Percentiles rank a stretch among this genome's conserved stretches.
Evolutionary conservation across 2,329 filamentous ascomycete species (phyloP).

Genomic region (Exophiala sp.): DNA sequence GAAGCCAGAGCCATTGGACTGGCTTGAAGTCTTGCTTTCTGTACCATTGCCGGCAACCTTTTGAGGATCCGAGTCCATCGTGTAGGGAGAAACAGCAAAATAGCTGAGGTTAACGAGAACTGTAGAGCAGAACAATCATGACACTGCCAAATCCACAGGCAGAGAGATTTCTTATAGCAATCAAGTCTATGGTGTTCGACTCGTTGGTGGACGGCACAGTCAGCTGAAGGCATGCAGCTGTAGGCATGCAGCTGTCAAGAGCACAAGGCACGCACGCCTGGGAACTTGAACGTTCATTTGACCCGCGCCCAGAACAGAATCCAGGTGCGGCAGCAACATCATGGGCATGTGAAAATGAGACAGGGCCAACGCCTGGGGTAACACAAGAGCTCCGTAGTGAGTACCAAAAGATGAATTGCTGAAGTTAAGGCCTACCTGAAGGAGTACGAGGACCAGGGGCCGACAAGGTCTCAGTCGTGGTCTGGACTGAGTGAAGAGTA

Average conservation of each 20-base stretch:
- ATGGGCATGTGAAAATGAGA: background rate
- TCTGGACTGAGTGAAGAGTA: background rate
- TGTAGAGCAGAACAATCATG: background rate
- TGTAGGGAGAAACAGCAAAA: background rate
- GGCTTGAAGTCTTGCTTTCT: background rate
- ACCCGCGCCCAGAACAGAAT: background rate
- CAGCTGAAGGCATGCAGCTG: no score
- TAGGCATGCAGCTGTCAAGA: background rate
- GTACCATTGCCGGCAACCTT: constrained; percentile 4
- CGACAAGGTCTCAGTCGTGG: background rate
- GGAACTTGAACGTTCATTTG: background rate
- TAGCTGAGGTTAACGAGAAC: background rate
- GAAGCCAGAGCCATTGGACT: background rate
- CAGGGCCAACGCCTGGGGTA: background rate
- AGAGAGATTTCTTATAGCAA: background rate
- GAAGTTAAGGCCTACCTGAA: background rate
- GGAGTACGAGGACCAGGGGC: background rate
- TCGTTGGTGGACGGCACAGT: no score
- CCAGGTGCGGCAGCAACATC: background rate
- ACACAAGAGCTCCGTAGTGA: background rate
- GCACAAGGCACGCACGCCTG: background rate
- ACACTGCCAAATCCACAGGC: background rate
- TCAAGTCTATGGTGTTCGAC: no score
- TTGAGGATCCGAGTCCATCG: constrained; percentile 2
- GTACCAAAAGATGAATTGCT: background rate